phyloP scores from a whole-genome alignment of 2,329 filamentous ascomycete genomes.

The Pezicula rhizophila region DNA sequence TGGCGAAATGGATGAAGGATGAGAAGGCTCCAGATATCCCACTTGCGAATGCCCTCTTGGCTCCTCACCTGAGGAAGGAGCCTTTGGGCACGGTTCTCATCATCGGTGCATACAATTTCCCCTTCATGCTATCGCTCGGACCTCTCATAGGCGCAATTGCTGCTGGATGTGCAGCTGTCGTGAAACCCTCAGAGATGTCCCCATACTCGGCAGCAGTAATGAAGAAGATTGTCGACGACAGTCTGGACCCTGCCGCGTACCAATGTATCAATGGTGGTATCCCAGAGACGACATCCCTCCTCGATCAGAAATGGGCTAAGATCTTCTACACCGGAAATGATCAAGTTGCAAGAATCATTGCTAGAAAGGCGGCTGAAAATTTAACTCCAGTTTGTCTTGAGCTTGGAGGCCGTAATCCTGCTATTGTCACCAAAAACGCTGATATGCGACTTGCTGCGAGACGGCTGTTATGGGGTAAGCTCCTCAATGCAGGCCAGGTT shows the following conservation, averaged over 20 bases:
- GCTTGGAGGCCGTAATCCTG: slow-evolving; percentile 86
- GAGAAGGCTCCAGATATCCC: slow-evolving; percentile 68
- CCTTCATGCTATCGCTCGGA: slow-evolving; percentile 70
- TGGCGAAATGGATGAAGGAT: slow-evolving; percentile 78
- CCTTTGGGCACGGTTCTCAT: slow-evolving; percentile 78
- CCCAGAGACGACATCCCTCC: slow-evolving; percentile 71
- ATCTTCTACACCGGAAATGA: slow-evolving; percentile 91
- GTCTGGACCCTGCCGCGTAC: slow-evolving; percentile 74
- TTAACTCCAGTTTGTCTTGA: slow-evolving; percentile 86
- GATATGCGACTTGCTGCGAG: slow-evolving; percentile 76
- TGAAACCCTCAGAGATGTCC: slow-evolving; percentile 87
- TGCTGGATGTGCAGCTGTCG: slow-evolving; percentile 79
- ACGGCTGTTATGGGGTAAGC: slow-evolving; percentile 84
- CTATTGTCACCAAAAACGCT: slow-evolving; percentile 80
- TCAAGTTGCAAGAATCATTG: slow-evolving; percentile 76
- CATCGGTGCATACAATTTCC: slow-evolving; percentile 93
- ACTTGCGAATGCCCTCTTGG: slow-evolving; percentile 61
- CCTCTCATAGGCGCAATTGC: slow-evolving; percentile 86
- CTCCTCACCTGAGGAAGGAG: slow-evolving; percentile 76
- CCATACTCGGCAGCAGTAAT: slow-evolving; percentile 72
- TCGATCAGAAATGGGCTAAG: slow-evolving; percentile 94
- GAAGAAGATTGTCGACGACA: slow-evolving; percentile 68
- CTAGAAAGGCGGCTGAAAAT: slow-evolving; percentile 82
- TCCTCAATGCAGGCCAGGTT: slow-evolving; percentile 79
- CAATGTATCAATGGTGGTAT: slow-evolving; percentile 74